Conservation (phyloP, 2,329 filamentous ascomycete species). For the Aspergillus udagawae region DNA sequence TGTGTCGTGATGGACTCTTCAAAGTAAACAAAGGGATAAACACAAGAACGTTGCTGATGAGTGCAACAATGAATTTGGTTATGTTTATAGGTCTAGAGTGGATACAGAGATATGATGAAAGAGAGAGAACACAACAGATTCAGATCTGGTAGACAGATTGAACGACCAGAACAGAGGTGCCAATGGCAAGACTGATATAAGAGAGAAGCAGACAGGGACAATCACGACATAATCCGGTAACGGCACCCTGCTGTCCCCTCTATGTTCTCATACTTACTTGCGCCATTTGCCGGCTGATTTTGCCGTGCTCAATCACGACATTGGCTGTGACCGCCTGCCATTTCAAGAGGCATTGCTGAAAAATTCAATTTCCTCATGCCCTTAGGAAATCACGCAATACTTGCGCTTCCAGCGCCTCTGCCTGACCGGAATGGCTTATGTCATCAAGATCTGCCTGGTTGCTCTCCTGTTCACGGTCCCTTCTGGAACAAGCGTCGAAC, state of each 20-base stretch:
- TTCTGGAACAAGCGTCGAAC: not conserved
- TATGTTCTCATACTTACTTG: conserved; percentile 16
- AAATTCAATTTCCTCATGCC: conserved; percentile 29
- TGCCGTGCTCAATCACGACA: conserved; percentile 29
- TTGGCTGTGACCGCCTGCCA: conserved; percentile 26
- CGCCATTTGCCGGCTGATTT: conserved; percentile 18
- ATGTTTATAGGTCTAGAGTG: conserved; percentile 3
- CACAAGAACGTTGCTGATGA: conserved; percentile 4
- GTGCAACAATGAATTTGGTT: not conserved
- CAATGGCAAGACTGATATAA: conserved; percentile 26
- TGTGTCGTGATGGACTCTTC: conserved; percentile 1
- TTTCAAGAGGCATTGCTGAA: conserved; percentile 19
- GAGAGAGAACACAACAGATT: conserved; percentile 1
- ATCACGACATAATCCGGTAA: conserved; percentile 31
- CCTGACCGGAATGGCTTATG: conserved; percentile 13
- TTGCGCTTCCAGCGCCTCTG: conserved; percentile 22
- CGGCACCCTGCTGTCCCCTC: conserved; percentile 20
- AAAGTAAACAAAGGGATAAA: not conserved
- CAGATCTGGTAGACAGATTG: conserved; percentile 8
- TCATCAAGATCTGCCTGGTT: conserved; percentile 4
- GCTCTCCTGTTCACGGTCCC: conserved; percentile 18
- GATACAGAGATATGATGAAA: conserved; percentile 5
- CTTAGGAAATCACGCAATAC: conserved; percentile 39
- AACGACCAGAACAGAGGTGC: conserved; percentile 14
- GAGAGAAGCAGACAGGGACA: conserved; percentile 19